These are phyloP conservation scores for Fusarium dlaminii DNA, from an alignment of 2,329 filamentous ascomycete genomes.

Conservation along the genomic window DNA sequence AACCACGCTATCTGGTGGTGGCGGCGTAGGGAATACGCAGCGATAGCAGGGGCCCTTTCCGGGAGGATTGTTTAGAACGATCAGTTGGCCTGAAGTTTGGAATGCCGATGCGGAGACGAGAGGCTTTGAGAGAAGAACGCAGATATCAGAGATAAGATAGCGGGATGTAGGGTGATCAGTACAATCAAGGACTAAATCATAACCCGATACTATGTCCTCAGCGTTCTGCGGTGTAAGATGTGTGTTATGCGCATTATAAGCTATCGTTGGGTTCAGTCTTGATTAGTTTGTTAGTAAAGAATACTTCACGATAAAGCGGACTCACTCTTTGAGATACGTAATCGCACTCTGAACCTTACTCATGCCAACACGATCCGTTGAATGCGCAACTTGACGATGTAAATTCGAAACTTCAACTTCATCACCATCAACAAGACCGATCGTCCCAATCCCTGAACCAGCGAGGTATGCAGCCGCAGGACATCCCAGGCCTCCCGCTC, in stretches of 20 bases:
- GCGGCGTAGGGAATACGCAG: conserved; percentile 89
- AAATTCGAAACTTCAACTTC: conserved; percentile 89
- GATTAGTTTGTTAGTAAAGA: neutral
- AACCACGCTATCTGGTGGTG: conserved; percentile 81
- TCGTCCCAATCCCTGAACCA: conserved; percentile 83
- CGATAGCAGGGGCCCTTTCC: conserved; percentile 86
- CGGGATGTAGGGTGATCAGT: conserved; percentile 92
- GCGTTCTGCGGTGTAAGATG: conserved; percentile 78
- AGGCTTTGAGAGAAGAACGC: conserved; percentile 79
- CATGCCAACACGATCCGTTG: conserved; percentile 74
- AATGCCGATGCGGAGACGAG: conserved; percentile 91
- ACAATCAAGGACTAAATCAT: conserved; percentile 91
- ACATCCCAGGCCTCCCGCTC: conserved; percentile 89
- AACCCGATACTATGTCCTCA: conserved; percentile 70
- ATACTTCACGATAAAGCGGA: neutral
- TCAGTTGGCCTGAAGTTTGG: conserved; percentile 87
- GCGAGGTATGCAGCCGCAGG: conserved; percentile 93
- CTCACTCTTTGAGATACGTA: conserved; percentile 64
- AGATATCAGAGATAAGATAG: conserved; percentile 92
- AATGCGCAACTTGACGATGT: conserved; percentile 89
- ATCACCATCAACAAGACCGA: conserved; percentile 90
- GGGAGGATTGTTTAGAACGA: conserved; percentile 85
- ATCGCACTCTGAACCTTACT: conserved; percentile 84
- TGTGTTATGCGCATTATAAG: conserved; percentile 68
- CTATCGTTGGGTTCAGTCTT: conserved; percentile 78